Percentiles rank a stretch among this genome's conserved stretches.
phyloP scores from a whole-genome alignment of 441 rosid species.

The Populus tomentosa region DNA sequence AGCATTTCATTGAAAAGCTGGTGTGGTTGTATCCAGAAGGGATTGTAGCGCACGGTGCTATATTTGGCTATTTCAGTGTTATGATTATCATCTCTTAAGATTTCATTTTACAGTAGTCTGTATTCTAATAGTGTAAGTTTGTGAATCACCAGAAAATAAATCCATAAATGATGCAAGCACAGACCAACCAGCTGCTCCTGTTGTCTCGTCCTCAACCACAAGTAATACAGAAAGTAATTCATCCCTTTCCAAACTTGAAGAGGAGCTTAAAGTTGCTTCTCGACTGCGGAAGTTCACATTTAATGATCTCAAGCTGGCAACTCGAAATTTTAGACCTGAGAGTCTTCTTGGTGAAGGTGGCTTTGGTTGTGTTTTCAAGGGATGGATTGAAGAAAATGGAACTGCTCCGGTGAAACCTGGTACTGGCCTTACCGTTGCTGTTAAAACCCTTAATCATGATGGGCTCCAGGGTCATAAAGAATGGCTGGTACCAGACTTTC shows the following conservation, averaged over 20 bases:
- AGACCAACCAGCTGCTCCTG: conserved; percentile 63
- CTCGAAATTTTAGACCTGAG: too few relatives aligned
- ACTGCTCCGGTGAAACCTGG: too few relatives aligned
- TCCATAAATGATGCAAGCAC: conserved; percentile 58
- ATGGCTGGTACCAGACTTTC: background rate
- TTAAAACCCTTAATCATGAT: too few relatives aligned
- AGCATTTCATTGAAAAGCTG: background rate
- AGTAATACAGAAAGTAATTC: conserved; percentile 87
- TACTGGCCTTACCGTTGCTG: too few relatives aligned
- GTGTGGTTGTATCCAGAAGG: background rate
- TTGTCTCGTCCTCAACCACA: conserved; percentile 71
- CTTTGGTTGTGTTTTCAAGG: too few relatives aligned
- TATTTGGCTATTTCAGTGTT: background rate
- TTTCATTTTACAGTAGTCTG: background rate
- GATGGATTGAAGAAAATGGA: too few relatives aligned
- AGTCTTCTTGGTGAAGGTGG: too few relatives aligned
- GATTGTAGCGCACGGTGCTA: background rate
- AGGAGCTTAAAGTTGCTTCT: conserved; percentile 87
- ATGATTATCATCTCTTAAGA: background rate
- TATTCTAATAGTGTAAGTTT: background rate
- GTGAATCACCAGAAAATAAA: conserved; percentile 51
- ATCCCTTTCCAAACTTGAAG: conserved; percentile 86
- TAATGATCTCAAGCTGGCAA: too few relatives aligned
- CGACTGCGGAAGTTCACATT: too few relatives aligned
- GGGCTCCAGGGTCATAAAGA: too few relatives aligned